Evolutionary conservation across 2,329 filamentous ascomycete genomes (phyloP).

Genomic region (Microdochium nivale): DNA sequence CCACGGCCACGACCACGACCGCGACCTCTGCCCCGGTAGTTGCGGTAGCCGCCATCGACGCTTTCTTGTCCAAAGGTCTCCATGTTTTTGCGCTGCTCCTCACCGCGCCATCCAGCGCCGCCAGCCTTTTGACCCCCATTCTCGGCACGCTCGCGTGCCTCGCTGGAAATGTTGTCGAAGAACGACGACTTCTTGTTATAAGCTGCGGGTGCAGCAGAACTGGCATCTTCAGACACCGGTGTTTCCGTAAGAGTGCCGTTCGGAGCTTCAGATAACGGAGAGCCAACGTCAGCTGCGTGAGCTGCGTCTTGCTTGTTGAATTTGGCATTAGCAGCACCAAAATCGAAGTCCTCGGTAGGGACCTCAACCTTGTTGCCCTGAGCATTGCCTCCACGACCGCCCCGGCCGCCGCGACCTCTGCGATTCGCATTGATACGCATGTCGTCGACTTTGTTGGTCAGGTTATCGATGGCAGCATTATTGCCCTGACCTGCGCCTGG

Average conservation of each 20-base stretch:
- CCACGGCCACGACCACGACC: constrained; percentile 55
- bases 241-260: constrained; percentile 28
- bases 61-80: constrained; percentile 97
- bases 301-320: constrained; percentile 81
- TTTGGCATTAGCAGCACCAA: constrained; percentile 76
- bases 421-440: constrained; percentile 60
- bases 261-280: constrained; percentile 49
- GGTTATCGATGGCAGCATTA: constrained; percentile 47
- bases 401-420: constrained; percentile 33
- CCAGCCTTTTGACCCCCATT: constrained; percentile 59
- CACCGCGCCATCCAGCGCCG: constrained; percentile 79
- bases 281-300: constrained; percentile 81
- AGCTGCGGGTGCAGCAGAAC: constrained; percentile 35
- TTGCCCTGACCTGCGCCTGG: constrained; percentile 10
- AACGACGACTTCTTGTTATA: constrained; percentile 91
- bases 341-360: constrained; percentile 86
- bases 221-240: constrained; percentile 19
- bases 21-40: constrained; percentile 72
- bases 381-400: constrained; percentile 8
- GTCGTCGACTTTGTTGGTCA: constrained; percentile 67
- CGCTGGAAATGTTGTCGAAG: constrained; percentile 97
- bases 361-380: constrained; percentile 78
- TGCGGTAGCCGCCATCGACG: constrained; percentile 72
- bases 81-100: constrained; percentile 92
- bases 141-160: constrained; percentile 80